These are phyloP conservation scores for Eleusine indica DNA, from an alignment of 176 grass and related monocot species.

Conservation along the genomic window DNA sequence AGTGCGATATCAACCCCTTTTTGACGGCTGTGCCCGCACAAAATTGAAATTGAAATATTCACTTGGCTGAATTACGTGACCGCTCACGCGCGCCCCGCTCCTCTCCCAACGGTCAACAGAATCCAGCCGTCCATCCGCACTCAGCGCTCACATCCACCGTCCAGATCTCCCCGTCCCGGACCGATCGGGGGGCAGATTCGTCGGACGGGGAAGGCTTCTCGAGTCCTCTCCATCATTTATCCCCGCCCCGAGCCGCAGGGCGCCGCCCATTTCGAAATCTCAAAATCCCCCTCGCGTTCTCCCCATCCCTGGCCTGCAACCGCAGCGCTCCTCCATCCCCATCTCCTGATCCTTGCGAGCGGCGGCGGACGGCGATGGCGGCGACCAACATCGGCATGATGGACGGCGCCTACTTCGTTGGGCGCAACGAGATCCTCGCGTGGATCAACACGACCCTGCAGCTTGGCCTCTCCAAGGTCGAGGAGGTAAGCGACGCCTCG, in stretches of 20 bases:
- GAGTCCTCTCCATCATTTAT: conserved; percentile 5
- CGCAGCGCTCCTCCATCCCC: background rate
- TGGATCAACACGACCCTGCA: conserved; percentile 98
- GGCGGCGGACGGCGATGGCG: conserved; percentile 57
- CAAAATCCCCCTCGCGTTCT: conserved; percentile 17
- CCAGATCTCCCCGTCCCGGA: background rate
- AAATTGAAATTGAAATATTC: conserved; percentile 17
- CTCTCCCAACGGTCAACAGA: conserved; percentile 18
- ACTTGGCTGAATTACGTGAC: background rate
- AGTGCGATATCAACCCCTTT: background rate
- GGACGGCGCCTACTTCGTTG: conserved; percentile 97
- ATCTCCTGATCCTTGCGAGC: background rate
- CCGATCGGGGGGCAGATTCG: conserved; percentile 27
- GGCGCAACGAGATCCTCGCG: conserved; percentile 88
- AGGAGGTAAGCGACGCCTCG: conserved; percentile 59
- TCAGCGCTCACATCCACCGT: background rate
- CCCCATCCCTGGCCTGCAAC: background rate
- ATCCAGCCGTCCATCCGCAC: background rate
- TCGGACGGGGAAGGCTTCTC: background rate
- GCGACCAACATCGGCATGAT: conserved; percentile 90
- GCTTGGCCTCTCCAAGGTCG: conserved; percentile 90
- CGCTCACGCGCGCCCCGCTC: background rate
- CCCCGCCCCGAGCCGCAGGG: background rate
- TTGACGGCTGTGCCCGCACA: background rate
- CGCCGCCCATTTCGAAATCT: conserved; percentile 44